These are phyloP conservation scores for Aureobasidium vineae DNA, from an alignment of 2,329 filamentous ascomycete genomes.

Conservation along the genomic window DNA sequence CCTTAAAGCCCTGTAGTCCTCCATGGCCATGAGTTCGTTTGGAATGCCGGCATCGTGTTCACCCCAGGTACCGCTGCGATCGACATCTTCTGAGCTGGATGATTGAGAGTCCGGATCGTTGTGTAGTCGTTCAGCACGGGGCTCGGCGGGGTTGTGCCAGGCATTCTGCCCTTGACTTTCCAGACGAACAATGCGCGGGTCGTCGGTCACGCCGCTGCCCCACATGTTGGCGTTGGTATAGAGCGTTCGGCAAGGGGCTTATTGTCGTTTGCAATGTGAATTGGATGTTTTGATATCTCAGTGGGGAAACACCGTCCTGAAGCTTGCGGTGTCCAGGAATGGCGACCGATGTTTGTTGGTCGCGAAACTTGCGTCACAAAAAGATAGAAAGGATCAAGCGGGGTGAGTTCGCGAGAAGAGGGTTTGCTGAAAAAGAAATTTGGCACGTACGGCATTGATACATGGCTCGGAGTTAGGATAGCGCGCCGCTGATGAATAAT, in stretches of 20 bases:
- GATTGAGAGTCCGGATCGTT: constrained; percentile 13
- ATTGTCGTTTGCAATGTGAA: neutral
- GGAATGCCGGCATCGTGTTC: constrained; percentile 58
- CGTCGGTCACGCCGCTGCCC: constrained; percentile 24
- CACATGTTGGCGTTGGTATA: constrained; percentile 12
- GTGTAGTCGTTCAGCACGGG: constrained; percentile 10
- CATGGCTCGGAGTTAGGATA: constrained; percentile 15
- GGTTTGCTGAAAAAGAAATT: constrained; percentile 16
- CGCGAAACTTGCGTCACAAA: neutral
- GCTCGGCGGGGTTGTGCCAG: constrained; percentile 26
- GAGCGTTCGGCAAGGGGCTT: neutral
- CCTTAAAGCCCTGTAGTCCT: constrained; percentile 59
- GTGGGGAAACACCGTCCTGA: neutral
- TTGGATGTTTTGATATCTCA: neutral
- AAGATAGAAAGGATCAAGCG: neutral
- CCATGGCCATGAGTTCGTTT: constrained; percentile 55
- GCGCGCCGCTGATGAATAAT: constrained; percentile 26
- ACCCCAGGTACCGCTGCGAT: constrained; percentile 58
- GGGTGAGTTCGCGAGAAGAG: neutral
- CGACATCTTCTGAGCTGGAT: constrained; percentile 19
- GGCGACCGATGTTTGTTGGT: constrained; percentile 4
- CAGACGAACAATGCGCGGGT: constrained; percentile 9
- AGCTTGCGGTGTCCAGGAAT: constrained; percentile 1
- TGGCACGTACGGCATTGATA: neutral
- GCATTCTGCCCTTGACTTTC: constrained; percentile 22